These are phyloP conservation scores for Baorangia bicolor DNA, from an alignment of 768 basidiomycete species.

Conservation along the genomic window DNA sequence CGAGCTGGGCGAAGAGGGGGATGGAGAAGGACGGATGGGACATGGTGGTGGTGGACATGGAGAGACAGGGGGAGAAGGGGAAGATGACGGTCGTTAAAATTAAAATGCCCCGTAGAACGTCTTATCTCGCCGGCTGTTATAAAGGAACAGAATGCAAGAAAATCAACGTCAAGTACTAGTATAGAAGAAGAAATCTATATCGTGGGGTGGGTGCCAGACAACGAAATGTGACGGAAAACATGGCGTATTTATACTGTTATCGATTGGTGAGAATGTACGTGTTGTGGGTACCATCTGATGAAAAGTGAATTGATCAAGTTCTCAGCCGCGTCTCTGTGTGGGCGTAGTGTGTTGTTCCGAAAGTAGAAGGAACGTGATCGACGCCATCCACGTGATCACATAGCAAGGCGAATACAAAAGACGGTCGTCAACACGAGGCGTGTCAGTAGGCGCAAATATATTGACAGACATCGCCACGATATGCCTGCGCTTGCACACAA, in stretches of 20 bases:
- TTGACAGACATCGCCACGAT: constrained; percentile 2
- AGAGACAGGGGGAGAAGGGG: background rate
- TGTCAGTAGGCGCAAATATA: constrained; percentile 10
- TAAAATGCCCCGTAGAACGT: background rate
- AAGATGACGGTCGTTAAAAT: background rate
- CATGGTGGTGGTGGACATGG: background rate
- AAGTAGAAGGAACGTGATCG: constrained; percentile 14
- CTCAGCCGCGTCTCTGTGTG: constrained; percentile 7
- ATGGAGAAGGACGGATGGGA: constrained; percentile 23
- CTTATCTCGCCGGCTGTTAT: background rate
- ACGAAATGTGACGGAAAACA: background rate
- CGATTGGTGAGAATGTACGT: constrained; percentile 8
- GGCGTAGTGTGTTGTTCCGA: constrained; percentile 23
- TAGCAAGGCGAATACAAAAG: constrained; percentile 9
- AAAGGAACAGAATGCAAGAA: background rate
- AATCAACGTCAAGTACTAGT: background rate
- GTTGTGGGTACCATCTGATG: background rate
- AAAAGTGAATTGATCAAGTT: background rate
- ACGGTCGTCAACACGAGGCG: constrained; percentile 6
- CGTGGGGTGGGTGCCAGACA: constrained; percentile 17
- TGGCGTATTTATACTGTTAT: constrained; percentile 18
- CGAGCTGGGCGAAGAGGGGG: constrained; percentile 34
- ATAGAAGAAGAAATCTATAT: background rate
- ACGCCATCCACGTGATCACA: constrained; percentile 20
- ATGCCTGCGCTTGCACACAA: constrained; percentile 43